Conservation (phyloP, 148 eudicot species). For the Camellia lanceoleosa region DNA sequence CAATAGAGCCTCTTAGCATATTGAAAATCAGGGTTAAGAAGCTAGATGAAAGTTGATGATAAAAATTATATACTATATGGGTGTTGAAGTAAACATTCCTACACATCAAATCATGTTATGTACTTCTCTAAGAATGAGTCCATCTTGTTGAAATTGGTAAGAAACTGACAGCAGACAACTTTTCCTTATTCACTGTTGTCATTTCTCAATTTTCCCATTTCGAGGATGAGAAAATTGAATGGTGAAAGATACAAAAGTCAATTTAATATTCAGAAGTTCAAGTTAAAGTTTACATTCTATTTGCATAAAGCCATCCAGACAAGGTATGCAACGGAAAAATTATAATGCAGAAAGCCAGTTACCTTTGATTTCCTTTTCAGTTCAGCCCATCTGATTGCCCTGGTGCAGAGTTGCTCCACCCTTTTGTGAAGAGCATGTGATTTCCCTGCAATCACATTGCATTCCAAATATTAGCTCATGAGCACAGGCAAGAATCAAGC, state of each 20-base stretch:
- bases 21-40: background rate
- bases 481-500: background rate
- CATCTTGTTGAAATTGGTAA: background rate
- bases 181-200: background rate
- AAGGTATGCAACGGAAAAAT: background rate
- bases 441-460: conserved; percentile 59
- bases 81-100: background rate
- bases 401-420: conserved; percentile 96
- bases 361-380: conserved; percentile 90
- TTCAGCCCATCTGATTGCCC: conserved; percentile 95
- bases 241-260: background rate
- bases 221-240: conserved; percentile 4
- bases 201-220: background rate
- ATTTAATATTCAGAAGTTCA: background rate
- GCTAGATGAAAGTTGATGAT: background rate
- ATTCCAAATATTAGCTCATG: conserved; percentile 14
- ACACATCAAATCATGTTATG: background rate
- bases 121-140: conserved; percentile 11
- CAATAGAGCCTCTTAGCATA: background rate
- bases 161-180: background rate
- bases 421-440: conserved; percentile 99
- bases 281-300: background rate
- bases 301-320: background rate
- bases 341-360: background rate
- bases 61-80: background rate